Conservation (phyloP, 805 yeast species). For the Yarrowia hollandica region DNA sequence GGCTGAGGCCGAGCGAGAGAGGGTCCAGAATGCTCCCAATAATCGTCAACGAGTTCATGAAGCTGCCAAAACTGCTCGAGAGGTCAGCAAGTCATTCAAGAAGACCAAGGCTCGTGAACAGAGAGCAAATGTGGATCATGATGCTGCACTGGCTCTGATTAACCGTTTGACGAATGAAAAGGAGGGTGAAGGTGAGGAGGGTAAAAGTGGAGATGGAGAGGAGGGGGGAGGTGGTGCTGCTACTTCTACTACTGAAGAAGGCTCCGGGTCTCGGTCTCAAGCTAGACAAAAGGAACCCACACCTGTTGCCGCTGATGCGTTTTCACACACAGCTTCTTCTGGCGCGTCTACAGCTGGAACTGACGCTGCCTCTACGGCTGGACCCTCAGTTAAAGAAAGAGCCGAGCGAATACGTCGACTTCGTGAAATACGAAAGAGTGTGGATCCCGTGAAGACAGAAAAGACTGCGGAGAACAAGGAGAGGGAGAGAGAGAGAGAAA, state of each 20-base stretch:
- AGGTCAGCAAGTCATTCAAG: neutral
- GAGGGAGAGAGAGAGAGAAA: slow-evolving; percentile 36
- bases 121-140: neutral
- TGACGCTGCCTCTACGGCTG: neutral
- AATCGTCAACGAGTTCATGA: neutral
- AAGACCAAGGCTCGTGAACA: neutral
- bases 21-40: neutral
- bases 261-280: too few relatives aligned
- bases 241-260: too few relatives aligned
- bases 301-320: neutral
- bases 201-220: neutral
- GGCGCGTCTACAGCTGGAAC: too few relatives aligned
- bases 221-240: too few relatives aligned
- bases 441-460: slow-evolving; percentile 31
- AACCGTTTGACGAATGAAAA: neutral
- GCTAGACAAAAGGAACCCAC: too few relatives aligned
- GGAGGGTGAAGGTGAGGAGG: neutral
- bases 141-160: neutral
- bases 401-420: neutral
- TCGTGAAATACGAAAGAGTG: slow-evolving; percentile 4
- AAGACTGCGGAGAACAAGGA: slow-evolving; percentile 34
- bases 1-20: neutral
- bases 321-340: neutral
- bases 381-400: neutral
- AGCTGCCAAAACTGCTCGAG: neutral